Conservation (phyloP, 208 protist species). For the Porcisia deanei region DNA sequence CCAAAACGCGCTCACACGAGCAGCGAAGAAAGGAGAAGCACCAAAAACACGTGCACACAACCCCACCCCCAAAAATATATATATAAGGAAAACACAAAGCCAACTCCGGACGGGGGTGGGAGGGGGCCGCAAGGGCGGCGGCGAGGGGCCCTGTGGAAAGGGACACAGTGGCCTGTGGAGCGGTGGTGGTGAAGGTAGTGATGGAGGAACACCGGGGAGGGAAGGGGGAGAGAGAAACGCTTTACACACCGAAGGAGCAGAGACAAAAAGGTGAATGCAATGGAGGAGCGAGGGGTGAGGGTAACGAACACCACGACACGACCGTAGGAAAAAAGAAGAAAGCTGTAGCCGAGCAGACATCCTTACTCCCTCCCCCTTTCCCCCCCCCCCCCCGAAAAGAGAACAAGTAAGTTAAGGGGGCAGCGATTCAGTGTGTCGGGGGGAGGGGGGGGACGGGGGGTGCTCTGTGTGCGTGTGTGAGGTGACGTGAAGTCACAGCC, state of each 20-base stretch:
- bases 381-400: background rate
- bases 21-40: background rate
- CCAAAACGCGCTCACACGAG: too few species aligned
- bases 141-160: too few species aligned
- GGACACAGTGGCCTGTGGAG: too few species aligned
- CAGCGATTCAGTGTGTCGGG: background rate
- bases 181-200: too few species aligned
- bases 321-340: background rate
- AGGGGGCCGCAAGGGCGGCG: too few species aligned
- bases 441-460: background rate
- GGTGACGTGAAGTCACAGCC: background rate
- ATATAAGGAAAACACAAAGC: background rate
- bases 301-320: constrained; percentile 8
- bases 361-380: too few species aligned
- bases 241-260: background rate
- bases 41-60: background rate
- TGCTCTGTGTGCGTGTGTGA: too few species aligned
- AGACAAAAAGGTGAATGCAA: background rate
- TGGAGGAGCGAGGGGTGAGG: background rate
- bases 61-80: background rate
- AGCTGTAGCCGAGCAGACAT: background rate
- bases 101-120: too few species aligned
- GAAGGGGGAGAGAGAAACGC: constrained; percentile 1
- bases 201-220: background rate
- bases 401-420: constrained; percentile 5